These are phyloP conservation scores for Botryotinia globosa DNA, from an alignment of 2,329 filamentous ascomycete species.

Conservation along the genomic window DNA sequence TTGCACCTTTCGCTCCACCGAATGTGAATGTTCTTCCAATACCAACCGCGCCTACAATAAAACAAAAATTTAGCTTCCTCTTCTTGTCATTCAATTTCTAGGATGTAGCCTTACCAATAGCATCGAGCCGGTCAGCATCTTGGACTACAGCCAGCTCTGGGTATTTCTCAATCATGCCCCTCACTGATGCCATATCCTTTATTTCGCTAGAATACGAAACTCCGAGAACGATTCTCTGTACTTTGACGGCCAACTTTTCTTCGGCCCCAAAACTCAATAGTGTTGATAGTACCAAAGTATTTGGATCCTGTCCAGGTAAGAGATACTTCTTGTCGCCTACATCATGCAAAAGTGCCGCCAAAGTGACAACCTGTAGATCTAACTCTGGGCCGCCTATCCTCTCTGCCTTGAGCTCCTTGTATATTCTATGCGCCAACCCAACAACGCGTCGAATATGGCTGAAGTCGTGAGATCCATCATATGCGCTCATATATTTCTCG, in stretches of 20 bases:
- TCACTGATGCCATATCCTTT: constrained; percentile 59
- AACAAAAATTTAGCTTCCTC: not conserved
- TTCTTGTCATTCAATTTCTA: not conserved
- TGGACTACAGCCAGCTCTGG: constrained; percentile 85
- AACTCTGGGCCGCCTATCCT: constrained; percentile 41
- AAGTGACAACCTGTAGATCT: constrained; percentile 55
- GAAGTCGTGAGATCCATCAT: constrained; percentile 88
- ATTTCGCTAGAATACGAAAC: constrained; percentile 80
- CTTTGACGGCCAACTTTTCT: constrained; percentile 58
- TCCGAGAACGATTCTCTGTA: constrained; percentile 72
- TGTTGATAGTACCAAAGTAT: constrained; percentile 55
- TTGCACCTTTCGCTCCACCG: constrained; percentile 59
- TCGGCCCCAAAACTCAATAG: constrained; percentile 59
- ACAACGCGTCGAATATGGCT: constrained; percentile 79
- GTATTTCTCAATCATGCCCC: constrained; percentile 55
- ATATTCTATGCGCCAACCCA: constrained; percentile 55
- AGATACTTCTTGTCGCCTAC: constrained; percentile 64
- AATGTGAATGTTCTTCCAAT: constrained; percentile 78
- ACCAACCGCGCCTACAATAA: constrained; percentile 67
- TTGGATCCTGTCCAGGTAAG: constrained; percentile 52
- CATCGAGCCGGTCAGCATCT: constrained; percentile 91
- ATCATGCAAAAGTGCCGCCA: constrained; percentile 80
- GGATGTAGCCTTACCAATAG: constrained; percentile 48
- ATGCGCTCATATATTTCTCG: constrained; percentile 68
- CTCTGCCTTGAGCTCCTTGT: constrained; percentile 32